These are phyloP conservation scores for Globisporangium nodosum DNA, from an alignment of 352 stramenopile species.

Conservation along the genomic window DNA sequence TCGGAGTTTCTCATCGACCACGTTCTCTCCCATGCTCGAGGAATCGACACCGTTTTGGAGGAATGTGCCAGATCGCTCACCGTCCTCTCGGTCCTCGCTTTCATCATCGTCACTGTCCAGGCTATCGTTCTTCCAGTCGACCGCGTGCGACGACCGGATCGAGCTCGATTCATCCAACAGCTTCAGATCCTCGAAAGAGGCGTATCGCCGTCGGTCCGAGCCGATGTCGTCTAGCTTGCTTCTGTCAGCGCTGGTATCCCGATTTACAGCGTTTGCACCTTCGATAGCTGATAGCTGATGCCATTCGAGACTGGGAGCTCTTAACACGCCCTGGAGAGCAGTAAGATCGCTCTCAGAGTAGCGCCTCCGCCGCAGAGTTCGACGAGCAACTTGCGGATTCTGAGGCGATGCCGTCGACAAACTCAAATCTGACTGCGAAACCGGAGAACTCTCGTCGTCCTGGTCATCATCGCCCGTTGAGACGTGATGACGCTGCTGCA, in stretches of 20 bases:
- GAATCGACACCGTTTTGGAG: constrained; percentile 8
- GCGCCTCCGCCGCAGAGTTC: constrained; percentile 1
- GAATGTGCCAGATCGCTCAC: constrained; percentile 5
- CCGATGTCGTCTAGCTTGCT: constrained; percentile 2
- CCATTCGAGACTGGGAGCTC: background rate
- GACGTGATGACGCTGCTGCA: background rate
- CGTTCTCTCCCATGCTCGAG: constrained; percentile 24
- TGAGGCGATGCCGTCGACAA: background rate
- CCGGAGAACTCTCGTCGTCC: background rate
- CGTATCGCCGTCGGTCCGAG: background rate
- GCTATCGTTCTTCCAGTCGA: constrained; percentile 7
- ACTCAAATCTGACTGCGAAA: background rate
- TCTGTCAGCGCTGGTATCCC: background rate
- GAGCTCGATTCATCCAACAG: background rate
- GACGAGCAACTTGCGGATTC: background rate
- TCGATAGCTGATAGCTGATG: background rate
- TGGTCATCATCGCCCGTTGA: background rate
- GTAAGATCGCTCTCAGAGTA: constrained; percentile 12
- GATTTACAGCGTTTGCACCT: background rate
- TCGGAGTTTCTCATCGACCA: constrained; percentile 60
- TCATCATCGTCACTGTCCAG: constrained; percentile 19
- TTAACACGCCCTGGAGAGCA: background rate
- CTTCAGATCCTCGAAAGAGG: constrained; percentile 4
- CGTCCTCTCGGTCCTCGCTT: constrained; percentile 4
- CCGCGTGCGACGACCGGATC: constrained; percentile 1